Evolutionary conservation across 1,284 basidiomycete genomes (phyloP), one percentile per base, ranked within the genome.

Genomic region (Chalciporus sp.): DNA sequence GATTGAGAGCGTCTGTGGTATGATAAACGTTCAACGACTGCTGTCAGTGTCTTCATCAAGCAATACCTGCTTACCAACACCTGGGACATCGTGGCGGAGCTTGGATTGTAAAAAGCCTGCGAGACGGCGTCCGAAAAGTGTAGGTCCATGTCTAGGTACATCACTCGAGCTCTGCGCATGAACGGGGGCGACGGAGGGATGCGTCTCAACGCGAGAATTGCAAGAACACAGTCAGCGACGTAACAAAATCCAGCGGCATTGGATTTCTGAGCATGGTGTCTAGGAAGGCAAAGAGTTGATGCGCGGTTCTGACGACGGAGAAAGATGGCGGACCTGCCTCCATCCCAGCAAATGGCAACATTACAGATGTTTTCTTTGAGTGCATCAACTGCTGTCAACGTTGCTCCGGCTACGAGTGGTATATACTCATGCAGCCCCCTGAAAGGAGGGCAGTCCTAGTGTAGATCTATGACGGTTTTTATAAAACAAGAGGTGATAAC

Each of bases 81-180:
- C 63, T 87, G 80, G 3, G 82, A 74, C 0, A 62, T 52, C 1
- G 68, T 57, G 19, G 62, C 62, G 11, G 64, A 66, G 26, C 60
- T 62, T 0, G 77, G 71, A 57, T 74, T 64, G 58, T 77, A 73
- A 67, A 95, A 95, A 0, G 92, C 90, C 23, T 86, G 81, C 0
- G 88, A 88, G 31, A 95, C 92, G 0, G 86, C 94, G 64, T 98
- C 95, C 5, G 90, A 90, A 65, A 91, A 94, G 70, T 98, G 95
- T 2, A 98, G 76, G 69, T 98, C 95, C 14, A 98, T 74, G 68
- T 98, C 95, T 47, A 98, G 78, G 71, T 97, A 97, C 81, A 96
- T 84, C 20, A 94, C 79, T 2, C 89, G 82, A 1, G 88, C 77
- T 62, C 85, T 83, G 44, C 72, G 58, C n/a, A 55, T 39, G 23